phyloP scores from a whole-genome alignment of 2,329 filamentous ascomycete genomes.

The Monilinia laxa region DNA sequence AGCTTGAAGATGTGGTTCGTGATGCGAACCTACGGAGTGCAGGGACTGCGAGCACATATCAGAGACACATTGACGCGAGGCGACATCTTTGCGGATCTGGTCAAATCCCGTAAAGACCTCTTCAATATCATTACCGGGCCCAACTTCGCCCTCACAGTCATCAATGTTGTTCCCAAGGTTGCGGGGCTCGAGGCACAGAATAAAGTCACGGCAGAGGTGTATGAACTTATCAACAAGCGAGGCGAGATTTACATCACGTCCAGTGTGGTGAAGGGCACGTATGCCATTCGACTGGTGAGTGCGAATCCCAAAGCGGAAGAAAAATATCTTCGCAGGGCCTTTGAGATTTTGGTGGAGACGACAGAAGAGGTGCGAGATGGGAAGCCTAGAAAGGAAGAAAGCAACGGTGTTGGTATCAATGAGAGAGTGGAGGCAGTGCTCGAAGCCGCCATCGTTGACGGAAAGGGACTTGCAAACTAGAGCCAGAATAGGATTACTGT shows the following conservation, averaged over 20 bases:
- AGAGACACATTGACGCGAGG: slow-evolving; percentile 66
- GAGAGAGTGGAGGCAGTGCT: slow-evolving; percentile 27
- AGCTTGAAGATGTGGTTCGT: slow-evolving; percentile 96
- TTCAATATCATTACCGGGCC: slow-evolving; percentile 76
- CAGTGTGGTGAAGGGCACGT: slow-evolving; percentile 68
- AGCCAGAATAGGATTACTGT: too few species aligned
- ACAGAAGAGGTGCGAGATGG: slow-evolving; percentile 38
- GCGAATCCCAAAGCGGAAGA: slow-evolving; percentile 69
- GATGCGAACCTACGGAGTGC: slow-evolving; percentile 75
- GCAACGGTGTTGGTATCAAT: slow-evolving; percentile 22
- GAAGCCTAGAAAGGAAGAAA: background rate
- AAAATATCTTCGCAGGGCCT: slow-evolving; percentile 69
- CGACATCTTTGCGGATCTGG: slow-evolving; percentile 64
- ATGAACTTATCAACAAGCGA: slow-evolving; percentile 68
- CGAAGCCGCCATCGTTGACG: slow-evolving; percentile 28
- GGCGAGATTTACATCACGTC: slow-evolving; percentile 83
- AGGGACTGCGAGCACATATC: slow-evolving; percentile 73
- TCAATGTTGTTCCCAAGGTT: slow-evolving; percentile 57
- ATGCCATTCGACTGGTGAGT: slow-evolving; percentile 80
- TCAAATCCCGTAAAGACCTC: slow-evolving; percentile 62
- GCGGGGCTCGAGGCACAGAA: slow-evolving; percentile 56
- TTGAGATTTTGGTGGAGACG: slow-evolving; percentile 64
- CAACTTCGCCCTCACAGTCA: slow-evolving; percentile 75
- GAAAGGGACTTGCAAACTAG: slow-evolving; percentile 24
- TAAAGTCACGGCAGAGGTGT: slow-evolving; percentile 68